Base-by-base conservation (phyloP, 2,329 filamentous ascomycete genomes). In the Ophiosphaerella herpotricha region DNA sequence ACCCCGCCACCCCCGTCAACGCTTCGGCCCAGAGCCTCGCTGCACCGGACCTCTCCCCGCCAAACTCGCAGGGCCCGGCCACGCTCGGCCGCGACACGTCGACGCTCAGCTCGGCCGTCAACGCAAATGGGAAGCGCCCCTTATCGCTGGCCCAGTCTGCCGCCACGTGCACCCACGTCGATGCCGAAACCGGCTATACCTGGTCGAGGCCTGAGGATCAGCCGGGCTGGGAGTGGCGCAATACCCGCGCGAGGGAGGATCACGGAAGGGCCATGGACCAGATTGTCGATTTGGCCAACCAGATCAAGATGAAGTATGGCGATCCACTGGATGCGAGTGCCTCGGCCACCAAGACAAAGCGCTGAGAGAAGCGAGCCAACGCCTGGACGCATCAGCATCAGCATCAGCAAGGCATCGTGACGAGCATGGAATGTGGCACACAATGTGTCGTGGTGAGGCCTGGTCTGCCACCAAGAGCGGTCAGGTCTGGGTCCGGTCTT, bases 1-100 rank as follows among this genome's bases (percentile, higher is more conserved):
- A 53, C 16, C 55, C 75, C 37, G 75, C 72, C 49, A 80, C 75
- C 34, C 77, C 75, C 26, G 76, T 73, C 40, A 70, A 68, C 39
- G 52, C 66, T 60, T 59, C 59, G 48, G 54, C 60, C 29, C 53
- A 53, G 33, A 49, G 54, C 58, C 63, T 60, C 55, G 61, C 54
- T 51, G 60, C 53, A 50, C 57, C 74, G n/a, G 78, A 82, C 52
- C 76, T 82, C 46, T 83, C 81, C 8, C 82, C 82, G 32, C 81
- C 82, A 21, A 78, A 78, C 46, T 83, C 81, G 1, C 81, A 83
- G 60, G 67, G 61, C 40, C 65, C 57, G 37, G 40, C 60, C 32
- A 39, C 53, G 11, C 52, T 61, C 18, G 42, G 61, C 39, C 68
- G 63, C 43, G 63, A 65, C 39, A 41, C 55, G 23, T 52, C 61